These are phyloP conservation scores for Mycena capillaripes DNA, from an alignment of 768 basidiomycete species.

Conservation along the genomic window DNA sequence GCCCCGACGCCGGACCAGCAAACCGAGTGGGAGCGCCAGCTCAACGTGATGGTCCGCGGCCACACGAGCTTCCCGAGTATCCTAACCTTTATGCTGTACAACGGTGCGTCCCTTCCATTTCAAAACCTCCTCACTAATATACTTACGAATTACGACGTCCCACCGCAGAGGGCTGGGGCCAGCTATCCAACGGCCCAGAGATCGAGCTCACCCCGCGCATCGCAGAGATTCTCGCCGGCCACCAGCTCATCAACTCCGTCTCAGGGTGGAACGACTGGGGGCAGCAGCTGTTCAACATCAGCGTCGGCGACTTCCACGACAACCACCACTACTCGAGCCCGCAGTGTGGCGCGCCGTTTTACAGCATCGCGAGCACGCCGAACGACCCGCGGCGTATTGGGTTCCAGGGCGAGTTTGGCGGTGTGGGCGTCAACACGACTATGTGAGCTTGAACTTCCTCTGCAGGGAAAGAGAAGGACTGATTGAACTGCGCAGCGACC, in stretches of 20 bases:
- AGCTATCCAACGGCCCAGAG: background rate
- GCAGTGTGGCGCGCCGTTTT: conserved; percentile 17
- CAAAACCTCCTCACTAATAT: background rate
- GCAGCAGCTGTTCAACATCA: background rate
- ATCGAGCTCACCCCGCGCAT: conserved; percentile 8
- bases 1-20: conserved; percentile 2
- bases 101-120: conserved; percentile 1
- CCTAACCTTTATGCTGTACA: conserved; percentile 12
- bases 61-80: conserved; percentile 13
- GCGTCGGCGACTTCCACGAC: too few relatives aligned
- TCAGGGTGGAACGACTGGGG: conserved; percentile 15
- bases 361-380: conserved; percentile 9
- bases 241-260: conserved; percentile 20
- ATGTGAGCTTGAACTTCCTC: background rate
- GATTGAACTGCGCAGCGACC: background rate
- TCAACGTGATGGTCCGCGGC: conserved; percentile 9
- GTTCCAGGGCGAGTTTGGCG: conserved; percentile 17
- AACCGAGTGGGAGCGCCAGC: conserved; percentile 13
- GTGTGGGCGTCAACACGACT: conserved; percentile 12
- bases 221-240: conserved; percentile 4
- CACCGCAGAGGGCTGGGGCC: conserved; percentile 15
- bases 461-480: background rate
- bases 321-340: conserved; percentile 12
- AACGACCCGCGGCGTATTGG: conserved; percentile 1
- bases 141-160: background rate